Percentiles rank a stretch among this genome's conserved stretches.
Evolutionary conservation across 495 filamentous ascomycete genomes (phyloP).

Genomic region (Penicillium subrubescens): DNA sequence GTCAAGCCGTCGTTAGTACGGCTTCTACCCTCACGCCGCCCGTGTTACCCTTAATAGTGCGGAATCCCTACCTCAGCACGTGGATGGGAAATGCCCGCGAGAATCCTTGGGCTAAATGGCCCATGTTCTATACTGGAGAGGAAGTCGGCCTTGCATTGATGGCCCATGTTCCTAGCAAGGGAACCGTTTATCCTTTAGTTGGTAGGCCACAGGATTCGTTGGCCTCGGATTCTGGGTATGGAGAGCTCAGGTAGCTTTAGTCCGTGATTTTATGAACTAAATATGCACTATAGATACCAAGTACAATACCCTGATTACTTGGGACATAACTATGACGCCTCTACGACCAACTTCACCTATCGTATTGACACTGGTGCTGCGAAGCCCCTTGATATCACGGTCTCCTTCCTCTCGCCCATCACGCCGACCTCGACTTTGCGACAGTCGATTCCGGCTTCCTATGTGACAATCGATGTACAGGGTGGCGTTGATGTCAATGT

Average conservation of each 20-base stretch:
- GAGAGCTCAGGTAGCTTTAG: background rate
- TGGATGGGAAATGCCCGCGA: slow-evolving; percentile 81
- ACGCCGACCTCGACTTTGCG: slow-evolving; percentile 89
- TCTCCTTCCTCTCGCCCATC: slow-evolving; percentile 91
- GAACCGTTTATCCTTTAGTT: slow-evolving; percentile 80
- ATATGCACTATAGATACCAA: slow-evolving; percentile 51
- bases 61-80: slow-evolving; percentile 89
- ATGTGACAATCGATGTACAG: slow-evolving; percentile 73
- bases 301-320: slow-evolving; percentile 71
- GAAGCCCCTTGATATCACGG: slow-evolving; percentile 58
- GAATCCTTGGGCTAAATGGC: slow-evolving; percentile 89
- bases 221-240: slow-evolving; percentile 46
- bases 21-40: slow-evolving; percentile 67
- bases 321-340: slow-evolving; percentile 85
- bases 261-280: background rate
- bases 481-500: slow-evolving; percentile 74
- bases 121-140: slow-evolving; percentile 90
- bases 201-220: slow-evolving; percentile 87
- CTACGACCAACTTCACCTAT: slow-evolving; percentile 91
- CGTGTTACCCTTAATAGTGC: slow-evolving; percentile 83
- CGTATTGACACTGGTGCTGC: slow-evolving; percentile 51
- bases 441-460: slow-evolving; percentile 88
- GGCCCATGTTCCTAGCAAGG: slow-evolving; percentile 69
- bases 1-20: slow-evolving; percentile 38
- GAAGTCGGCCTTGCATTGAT: slow-evolving; percentile 82